Evolutionary conservation across 495 filamentous ascomycete genomes (phyloP).

Genomic region (Staphylotrichum longicolle): DNA sequence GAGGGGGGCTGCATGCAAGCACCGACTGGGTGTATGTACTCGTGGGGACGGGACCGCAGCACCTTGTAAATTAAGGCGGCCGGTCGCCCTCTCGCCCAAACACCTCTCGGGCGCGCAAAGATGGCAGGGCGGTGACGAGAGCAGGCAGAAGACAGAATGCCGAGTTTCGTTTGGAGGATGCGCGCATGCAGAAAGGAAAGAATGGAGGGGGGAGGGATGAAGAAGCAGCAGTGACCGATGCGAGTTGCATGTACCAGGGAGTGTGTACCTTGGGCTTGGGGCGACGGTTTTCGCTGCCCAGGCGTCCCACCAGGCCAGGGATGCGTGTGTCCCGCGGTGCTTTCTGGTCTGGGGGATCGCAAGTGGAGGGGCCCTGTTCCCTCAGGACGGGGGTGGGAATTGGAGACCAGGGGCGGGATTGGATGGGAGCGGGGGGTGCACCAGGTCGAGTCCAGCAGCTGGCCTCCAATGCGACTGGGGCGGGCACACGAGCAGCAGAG

Average conservation of each 20-base stretch:
- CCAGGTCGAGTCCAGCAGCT: slow-evolving; percentile 6
- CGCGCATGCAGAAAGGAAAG: not conserved
- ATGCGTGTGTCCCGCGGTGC: slow-evolving; percentile 17
- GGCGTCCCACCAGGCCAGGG: slow-evolving; percentile 14
- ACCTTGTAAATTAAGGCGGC: too few species aligned
- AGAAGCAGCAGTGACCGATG: slow-evolving; percentile 1
- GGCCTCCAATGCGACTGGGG: slow-evolving; percentile 6
- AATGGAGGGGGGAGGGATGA: slow-evolving; percentile 11
- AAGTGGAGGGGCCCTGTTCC: slow-evolving; percentile 26
- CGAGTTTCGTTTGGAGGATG: too few species aligned
- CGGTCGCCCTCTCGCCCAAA: too few species aligned
- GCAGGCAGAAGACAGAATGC: too few species aligned
- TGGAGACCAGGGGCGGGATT: slow-evolving; percentile 25
- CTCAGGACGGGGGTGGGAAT: slow-evolving; percentile 23
- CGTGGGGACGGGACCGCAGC: too few species aligned
- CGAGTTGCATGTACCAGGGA: not conserved
- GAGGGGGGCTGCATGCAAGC: slow-evolving; percentile 26
- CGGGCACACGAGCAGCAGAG: slow-evolving; percentile 10
- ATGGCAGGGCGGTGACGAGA: too few species aligned
- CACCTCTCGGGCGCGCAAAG: too few species aligned
- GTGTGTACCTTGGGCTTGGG: not conserved
- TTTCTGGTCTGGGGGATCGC: slow-evolving; percentile 7
- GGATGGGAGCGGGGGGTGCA: slow-evolving; percentile 1
- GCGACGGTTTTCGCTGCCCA: slow-evolving; percentile 7
- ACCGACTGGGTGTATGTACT: slow-evolving; percentile 24